Base-by-base conservation (phyloP, 306 rosid genomes). In the Urtica urens region DNA sequence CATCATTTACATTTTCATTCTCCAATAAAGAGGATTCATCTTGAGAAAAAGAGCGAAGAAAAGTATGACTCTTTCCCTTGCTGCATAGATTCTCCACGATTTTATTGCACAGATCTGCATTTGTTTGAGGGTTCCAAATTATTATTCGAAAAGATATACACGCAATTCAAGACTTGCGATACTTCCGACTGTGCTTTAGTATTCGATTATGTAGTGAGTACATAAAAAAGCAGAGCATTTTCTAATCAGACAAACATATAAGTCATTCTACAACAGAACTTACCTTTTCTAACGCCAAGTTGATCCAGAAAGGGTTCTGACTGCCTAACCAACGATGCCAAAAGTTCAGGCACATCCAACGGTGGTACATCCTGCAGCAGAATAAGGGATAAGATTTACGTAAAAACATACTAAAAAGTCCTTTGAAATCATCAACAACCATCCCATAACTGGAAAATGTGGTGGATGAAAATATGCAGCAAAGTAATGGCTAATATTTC, bases 221-320 rank as follows among this genome's bases (percentile, higher is more conserved):
- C 15, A 13, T 41, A 12, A 37, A 7, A 51, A 41, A 17, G 7
- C 37, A 21, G 10, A 28, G 6, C 6, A 38, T 15, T 5, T 20
- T 15, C 10, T 43, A 28, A 49, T 27, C 26, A 50, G 23, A 38
- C 6, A 13, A 10, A 27, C 14, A 27, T 6, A 10, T 14, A 16
- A 29, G 5, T 49, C n/a, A 19, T 14, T 33, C 34, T 10, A 11
- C 3, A 10, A 14, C 21, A 16, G 23, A 14, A 20, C 47, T 50
- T 63, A 82, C 99, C 95, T 78, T 54, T 77, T 60, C 61, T 69
- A 60, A 92, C 67, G 57, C 99, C 99, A 73, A 90, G 72, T 64
- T 90, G 99, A 75, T 90, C 99, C 71, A 92, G 65, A 52, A 92
- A 75, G 25, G 96, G 87, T 37, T 59, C 96, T 16, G 96, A 85